Base-by-base conservation (phyloP, 208 protist genomes). In the Naegleria gruberi region DNA sequence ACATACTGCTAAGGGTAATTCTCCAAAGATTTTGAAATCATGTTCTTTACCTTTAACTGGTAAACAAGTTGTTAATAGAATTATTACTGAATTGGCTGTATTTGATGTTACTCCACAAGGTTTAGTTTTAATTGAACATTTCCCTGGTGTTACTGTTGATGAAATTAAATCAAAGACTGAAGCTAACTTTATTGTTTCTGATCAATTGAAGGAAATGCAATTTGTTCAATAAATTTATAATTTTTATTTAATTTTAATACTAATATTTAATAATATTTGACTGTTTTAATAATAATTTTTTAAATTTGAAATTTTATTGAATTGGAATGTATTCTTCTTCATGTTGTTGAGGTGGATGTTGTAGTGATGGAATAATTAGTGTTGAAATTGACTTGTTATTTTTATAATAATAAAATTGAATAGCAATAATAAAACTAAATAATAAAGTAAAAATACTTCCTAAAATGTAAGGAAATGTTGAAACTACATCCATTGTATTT, bases 51-150 rank as follows among this genome's bases (percentile, higher is more conserved):
- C 97, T 30, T 90, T 98, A 12, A 99, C 97, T 4, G 97, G 97
- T 34, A 93, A 94, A 46, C 47, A 93, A 87, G 96, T 94, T 93
- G 96, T 98, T 6, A 94, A 96, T 91, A 93, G 96, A 82, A 98
- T 99, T 90, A 98, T 99, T 89, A 99, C 98, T 10, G 98, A 99
- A 84, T 94, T 98, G 92, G 96, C 94, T 43, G 98, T 99, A 17
- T 99, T 99, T 90, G 97, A 99, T 44, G 94, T 99, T n/a, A 94
- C 95, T 44, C 84, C 94, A 40, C 89, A 92, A 41, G 94, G 95
- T 45, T 92, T 99, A 12, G 91, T 96, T 45, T 93, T 99, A 82
- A 94, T 97, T 89, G 98, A 99, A 93, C 57, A 98, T 0, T 96
- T 95, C 26, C 93, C 97, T 46, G 97, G 96, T 26, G 93, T 97